Evolutionary conservation across 2,329 filamentous ascomycete species (phyloP), one percentile per base, ranked within the genome.

Genomic region (Colletotrichum euphorbiae): DNA sequence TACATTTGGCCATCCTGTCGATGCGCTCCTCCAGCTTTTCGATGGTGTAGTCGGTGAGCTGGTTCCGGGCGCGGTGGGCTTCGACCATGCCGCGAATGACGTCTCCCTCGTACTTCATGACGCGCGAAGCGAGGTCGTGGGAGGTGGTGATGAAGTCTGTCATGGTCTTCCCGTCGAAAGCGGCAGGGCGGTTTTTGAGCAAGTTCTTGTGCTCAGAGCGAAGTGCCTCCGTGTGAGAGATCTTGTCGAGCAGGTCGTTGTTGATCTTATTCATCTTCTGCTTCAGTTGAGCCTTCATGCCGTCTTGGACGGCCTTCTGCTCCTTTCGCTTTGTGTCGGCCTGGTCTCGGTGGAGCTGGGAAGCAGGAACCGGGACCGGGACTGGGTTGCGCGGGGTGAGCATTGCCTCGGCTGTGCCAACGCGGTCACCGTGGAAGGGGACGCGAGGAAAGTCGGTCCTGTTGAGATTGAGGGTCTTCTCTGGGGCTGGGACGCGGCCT

Each of bases 161-260:
- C 11, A 24, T 17, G 15, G 43, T n/a, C n/a, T 21, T 4, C 38
- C 19, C 50, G 43, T 40, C 8, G 2, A 11, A 15, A 11, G 40
- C 24, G 43, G 45, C n/a, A 7, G 43, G 42, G 4, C 4, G 33
- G 3, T 36, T 42, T 13, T 38, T 36, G 24, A 24, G 15, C 24
- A 50, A 6, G 2, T 15, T 19, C 13, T 36, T n/a, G 52, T 42
- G 52, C 21, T 63, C 65, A 6, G 38, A 17, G 12, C 60, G 60
- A 3, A 68, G 59, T n/a, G 38, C 12, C 12, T 42, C 38, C 6
- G 61, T 45, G 31, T 65, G 65, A 6, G 45, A 19, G n/a, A 64
- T 42, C 43, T 65, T 65, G 60, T 68, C 60, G 8, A 9, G 13
- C 21, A 19, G 62, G 40, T 12, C 28, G 28, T 15, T 17, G 28